These are phyloP conservation scores for Tolypocladium tropicale DNA, from an alignment of 2,329 filamentous ascomycete species.

Conservation along the genomic window DNA sequence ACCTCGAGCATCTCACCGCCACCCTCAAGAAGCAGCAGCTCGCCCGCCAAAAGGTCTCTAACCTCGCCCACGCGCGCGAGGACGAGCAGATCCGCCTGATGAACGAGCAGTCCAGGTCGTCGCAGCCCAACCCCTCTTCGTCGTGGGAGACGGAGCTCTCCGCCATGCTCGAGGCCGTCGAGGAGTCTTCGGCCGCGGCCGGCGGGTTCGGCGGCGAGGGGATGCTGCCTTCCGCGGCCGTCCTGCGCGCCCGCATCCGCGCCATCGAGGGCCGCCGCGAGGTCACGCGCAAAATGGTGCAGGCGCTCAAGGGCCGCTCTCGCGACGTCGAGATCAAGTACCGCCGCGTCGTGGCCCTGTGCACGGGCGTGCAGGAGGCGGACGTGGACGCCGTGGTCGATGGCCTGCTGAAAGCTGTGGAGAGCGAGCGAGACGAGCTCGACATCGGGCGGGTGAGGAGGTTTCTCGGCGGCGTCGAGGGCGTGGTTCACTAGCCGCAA, in stretches of 20 bases:
- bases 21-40: constrained; percentile 55
- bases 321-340: constrained; percentile 82
- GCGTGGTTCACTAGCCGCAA: constrained; percentile 33
- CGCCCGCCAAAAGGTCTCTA: constrained; percentile 62
- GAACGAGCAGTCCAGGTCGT: constrained; percentile 29
- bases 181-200: constrained; percentile 17
- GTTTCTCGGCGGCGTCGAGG: constrained; percentile 71
- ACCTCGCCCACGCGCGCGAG: constrained; percentile 64
- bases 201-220: constrained; percentile 26
- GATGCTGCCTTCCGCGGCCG: constrained; percentile 45
- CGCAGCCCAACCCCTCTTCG: constrained; percentile 32
- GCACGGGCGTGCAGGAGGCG: constrained; percentile 67
- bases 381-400: constrained; percentile 75
- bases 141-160: constrained; percentile 46
- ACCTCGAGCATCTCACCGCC: constrained; percentile 59
- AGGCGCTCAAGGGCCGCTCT: constrained; percentile 65
- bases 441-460: constrained; percentile 69
- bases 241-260: constrained; percentile 57
- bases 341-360: constrained; percentile 76
- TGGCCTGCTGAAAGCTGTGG: constrained; percentile 73
- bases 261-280: constrained; percentile 63
- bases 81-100: constrained; percentile 49
- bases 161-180: constrained; percentile 34
- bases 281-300: constrained; percentile 55
- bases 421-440: constrained; percentile 70